Evolutionary conservation across 176 grass and related monocot genomes (phyloP), one percentile per base, ranked within the genome.

Genomic region (Hordeum marinum): DNA sequence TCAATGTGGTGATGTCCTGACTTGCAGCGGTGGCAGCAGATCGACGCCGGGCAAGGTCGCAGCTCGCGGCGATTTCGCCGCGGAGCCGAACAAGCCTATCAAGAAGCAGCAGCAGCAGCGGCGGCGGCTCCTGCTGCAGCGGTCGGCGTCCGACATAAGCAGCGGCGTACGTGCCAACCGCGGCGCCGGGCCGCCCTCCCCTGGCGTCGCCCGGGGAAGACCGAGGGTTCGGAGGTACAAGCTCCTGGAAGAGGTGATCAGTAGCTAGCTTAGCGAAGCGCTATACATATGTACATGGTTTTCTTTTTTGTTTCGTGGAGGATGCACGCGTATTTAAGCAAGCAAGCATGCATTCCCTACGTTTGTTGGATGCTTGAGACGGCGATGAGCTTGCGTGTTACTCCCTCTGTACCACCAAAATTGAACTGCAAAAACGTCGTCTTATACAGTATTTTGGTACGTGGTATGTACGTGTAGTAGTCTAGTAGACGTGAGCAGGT

Each of bases 181-280:
- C 52, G 58, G 63, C 21, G 83, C 89, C 42, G 71, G 71, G 2
- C 89, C 88, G 40, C 72, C 63, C 27, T 85, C 90, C 25, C 84
- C 88, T 10, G 88, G 82, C 64, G 88, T 87, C 76, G 72, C 35
- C 21, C 55, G 58, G 20, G 87, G 94, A 45, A 93, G 93, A 84
- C 89, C 91, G 42, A 98, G 84, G 68, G 83, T 95, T 63, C 84
- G 87, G 32, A 89, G 93, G 83, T 98, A 98, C 85, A 98, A 93
- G 87, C 95, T 98, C 60, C 65, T 98, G 80, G 93, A 98, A 85
- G 95, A 98, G 93, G 91, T 98, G 52, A 91, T 87, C 63, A 24
- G 78, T 72, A 82, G 78, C 50, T 85, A 81, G 36, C 17, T 46
- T 11, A 21, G 17, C 20, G 8, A 68, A 8, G 8, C 25, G 13